Evolutionary conservation across 1,139 yeast genomes (phyloP), one percentile per base, ranked within the genome.

Genomic region (Taiozyma onychis): DNA sequence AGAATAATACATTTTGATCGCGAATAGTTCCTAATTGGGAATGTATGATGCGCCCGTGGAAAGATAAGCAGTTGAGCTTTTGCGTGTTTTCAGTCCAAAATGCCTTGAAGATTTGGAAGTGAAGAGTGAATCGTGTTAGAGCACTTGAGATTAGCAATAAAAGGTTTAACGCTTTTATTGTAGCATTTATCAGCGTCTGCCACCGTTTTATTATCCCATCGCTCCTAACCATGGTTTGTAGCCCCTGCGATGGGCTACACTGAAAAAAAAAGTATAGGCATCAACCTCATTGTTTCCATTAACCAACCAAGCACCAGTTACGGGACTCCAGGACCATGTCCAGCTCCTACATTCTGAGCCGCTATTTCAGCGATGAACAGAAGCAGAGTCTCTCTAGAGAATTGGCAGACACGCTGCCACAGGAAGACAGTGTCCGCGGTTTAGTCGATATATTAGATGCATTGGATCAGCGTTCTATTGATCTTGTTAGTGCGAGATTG

Each of bases 401-500:
- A 14, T 43, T 58, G 14, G 26, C 54, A 1, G n/a, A 43, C 3
- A 43, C 44, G 10, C 47, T 58, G 21, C 43, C 41, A 5, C 37
- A 46, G 26, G 39, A 44, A 9, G 52, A 48, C 2, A 51, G 45
- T 28, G 49, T 49, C 8, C 14, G 22, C 10, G 53, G 56, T 1
- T 44, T 60, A 8, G 24, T 48, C 11, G 54, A 50, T 22, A 39
- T 58, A 11, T 39, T 59, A 6, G 52, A 48, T 3, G 43, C 45
- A 2, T 39, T 57, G 13, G 52, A 48, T 16, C 34, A 39, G 7
- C 48, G 44, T 2, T 44, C 50, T 4, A 13, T 45, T 14, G 35
- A 37, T 4, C 28, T 22, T 6, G 45, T 57, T 14, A 49, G 53
- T 18, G 48, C 42, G 11, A 44, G 43, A n/a, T 39, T 54, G 1